These are phyloP conservation scores for Spathaspora hagerdaliae DNA, from an alignment of 805 yeast genomes.

Conservation along the genomic window DNA sequence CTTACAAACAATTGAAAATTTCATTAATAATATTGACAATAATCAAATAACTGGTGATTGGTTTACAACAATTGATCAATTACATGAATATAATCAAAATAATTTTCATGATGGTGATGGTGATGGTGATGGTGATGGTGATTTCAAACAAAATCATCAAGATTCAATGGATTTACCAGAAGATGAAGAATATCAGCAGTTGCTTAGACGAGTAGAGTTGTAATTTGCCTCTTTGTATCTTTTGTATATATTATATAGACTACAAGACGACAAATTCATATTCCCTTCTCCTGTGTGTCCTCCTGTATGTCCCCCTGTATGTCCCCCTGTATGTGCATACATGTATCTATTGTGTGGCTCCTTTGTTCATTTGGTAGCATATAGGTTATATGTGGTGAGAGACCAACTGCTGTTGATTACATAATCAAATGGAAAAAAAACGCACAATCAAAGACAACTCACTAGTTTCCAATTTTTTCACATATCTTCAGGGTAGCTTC, in stretches of 20 bases:
- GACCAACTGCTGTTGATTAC: too few species aligned
- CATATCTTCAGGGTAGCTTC: too few species aligned
- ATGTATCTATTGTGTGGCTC: too few species aligned
- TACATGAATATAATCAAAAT: slow-evolving; percentile 1
- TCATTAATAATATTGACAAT: slow-evolving; percentile 10
- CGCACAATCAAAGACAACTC: too few species aligned
- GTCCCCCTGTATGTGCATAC: too few species aligned
- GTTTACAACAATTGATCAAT: slow-evolving; percentile 10
- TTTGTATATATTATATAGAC: background rate
- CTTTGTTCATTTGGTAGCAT: too few species aligned
- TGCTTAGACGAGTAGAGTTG: slow-evolving; percentile 8
- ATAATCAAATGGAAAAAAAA: too few species aligned
- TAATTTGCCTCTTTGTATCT: background rate
- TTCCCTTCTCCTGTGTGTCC: too few species aligned
- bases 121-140: too few species aligned
- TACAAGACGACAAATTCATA: background rate
- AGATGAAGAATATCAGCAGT: slow-evolving; percentile 14
- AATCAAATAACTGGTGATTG: slow-evolving; percentile 15
- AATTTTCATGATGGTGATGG: background rate
- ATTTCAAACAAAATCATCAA: background rate
- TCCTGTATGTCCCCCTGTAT: too few species aligned
- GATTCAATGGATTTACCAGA: slow-evolving; percentile 6
- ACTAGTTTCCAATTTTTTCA: too few species aligned
- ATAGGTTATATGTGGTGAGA: too few species aligned
- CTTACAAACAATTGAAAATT: slow-evolving; percentile 11